These are phyloP conservation scores for Limonomyces culmigenus DNA, from an alignment of 1,284 basidiomycete genomes.

Conservation along the genomic window DNA sequence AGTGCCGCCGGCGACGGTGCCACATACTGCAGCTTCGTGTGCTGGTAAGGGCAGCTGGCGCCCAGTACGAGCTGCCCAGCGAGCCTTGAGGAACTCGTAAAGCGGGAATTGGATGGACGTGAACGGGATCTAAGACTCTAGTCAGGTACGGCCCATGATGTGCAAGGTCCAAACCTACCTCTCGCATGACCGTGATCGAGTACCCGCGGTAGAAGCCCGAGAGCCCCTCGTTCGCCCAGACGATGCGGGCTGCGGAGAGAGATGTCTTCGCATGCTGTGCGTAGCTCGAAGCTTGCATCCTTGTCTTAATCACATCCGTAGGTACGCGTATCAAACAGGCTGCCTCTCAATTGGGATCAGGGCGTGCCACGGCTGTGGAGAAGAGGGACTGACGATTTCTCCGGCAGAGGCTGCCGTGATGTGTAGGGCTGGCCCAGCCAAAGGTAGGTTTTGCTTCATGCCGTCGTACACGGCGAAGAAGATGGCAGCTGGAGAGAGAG, in stretches of 20 bases:
- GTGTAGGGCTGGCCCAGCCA: constrained; percentile 55
- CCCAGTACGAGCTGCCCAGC: constrained; percentile 31
- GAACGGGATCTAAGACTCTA: constrained; percentile 68
- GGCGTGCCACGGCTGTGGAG: constrained; percentile 5
- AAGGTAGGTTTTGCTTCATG: constrained; percentile 61
- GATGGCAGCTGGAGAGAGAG: constrained; percentile 48
- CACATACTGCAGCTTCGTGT: constrained; percentile 83
- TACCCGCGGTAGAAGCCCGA: constrained; percentile 70
- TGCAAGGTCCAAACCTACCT: constrained; percentile 26
- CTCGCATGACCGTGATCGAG: constrained; percentile 61
- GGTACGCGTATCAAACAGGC: constrained; percentile 90
- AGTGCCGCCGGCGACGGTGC: constrained; percentile 79
- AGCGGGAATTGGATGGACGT: constrained; percentile 95
- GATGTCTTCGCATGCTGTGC: constrained; percentile 32
- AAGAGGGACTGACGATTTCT: constrained; percentile 51
- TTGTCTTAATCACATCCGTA: constrained; percentile 86
- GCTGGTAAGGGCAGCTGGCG: constrained; percentile 49
- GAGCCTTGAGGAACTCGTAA: constrained; percentile 78
- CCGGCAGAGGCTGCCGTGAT: constrained; percentile 68
- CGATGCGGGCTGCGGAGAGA: constrained; percentile 25
- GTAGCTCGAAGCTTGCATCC: constrained; percentile 62
- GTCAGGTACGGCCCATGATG: neutral
- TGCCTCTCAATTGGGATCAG: constrained; percentile 33
- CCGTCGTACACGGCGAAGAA: constrained; percentile 95
- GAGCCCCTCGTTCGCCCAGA: constrained; percentile 41